Percentiles rank a stretch among this genome's conserved stretches.
phyloP scores from a whole-genome alignment of 495 filamentous ascomycete species.

The Staphylotrichum longicolle region DNA sequence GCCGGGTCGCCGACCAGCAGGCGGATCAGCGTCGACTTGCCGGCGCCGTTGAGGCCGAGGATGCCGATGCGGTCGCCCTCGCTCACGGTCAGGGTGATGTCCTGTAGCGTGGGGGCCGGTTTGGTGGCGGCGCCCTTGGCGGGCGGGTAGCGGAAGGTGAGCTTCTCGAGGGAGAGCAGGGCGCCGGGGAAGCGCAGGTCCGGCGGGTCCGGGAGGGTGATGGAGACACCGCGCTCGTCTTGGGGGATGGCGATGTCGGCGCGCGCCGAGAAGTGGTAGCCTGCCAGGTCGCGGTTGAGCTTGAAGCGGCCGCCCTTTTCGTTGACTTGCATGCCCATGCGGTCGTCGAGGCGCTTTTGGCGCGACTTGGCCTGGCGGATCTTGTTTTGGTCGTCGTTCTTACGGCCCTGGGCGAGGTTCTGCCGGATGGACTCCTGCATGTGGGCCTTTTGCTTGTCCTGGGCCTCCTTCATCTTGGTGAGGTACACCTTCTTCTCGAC shows the following conservation, averaged over 20 bases:
- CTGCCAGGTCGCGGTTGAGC: conserved; percentile 66
- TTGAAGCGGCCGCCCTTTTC: conserved; percentile 74
- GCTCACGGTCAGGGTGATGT: conserved; percentile 62
- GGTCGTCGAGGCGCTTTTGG: conserved; percentile 77
- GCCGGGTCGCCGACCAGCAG: conserved; percentile 49
- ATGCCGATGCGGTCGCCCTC: conserved; percentile 70
- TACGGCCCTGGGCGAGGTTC: conserved; percentile 65
- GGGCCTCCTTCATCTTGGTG: conserved; percentile 72
- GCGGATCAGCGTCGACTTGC: conserved; percentile 68
- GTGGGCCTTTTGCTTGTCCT: conserved; percentile 71
- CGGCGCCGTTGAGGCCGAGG: conserved; percentile 69
- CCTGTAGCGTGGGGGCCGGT: conserved; percentile 43
- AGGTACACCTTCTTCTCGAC: conserved; percentile 62
- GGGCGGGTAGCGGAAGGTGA: conserved; percentile 56
- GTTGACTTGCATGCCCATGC: conserved; percentile 69
- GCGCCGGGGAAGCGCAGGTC: conserved; percentile 73
- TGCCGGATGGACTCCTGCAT: conserved; percentile 73
- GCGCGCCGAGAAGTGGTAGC: conserved; percentile 55
- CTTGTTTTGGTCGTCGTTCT: conserved; percentile 74
- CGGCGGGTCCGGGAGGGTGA: conserved; percentile 57
- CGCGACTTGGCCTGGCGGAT: conserved; percentile 72
- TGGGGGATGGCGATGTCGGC: conserved; percentile 67
- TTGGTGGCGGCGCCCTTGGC: conserved; percentile 12
- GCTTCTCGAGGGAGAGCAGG: conserved; percentile 64
- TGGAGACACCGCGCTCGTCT: conserved; percentile 58